phyloP scores from a whole-genome alignment of 1,139 yeast species.

The Arxiozyma slooffiae region DNA sequence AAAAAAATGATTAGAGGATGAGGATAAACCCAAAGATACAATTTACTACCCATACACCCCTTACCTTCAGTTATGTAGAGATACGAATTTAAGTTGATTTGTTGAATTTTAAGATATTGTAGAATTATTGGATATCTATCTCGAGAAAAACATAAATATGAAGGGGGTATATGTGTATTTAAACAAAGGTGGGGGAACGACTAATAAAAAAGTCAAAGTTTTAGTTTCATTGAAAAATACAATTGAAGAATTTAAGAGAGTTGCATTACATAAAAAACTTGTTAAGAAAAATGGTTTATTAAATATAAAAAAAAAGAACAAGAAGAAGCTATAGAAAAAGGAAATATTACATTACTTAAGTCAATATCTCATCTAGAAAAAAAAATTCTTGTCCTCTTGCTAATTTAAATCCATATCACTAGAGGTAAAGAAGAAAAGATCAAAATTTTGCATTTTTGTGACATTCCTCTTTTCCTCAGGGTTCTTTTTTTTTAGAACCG shows the following conservation, averaged over 20 bases:
- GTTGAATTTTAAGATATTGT: conserved; percentile 40
- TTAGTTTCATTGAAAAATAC: neutral
- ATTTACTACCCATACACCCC: conserved; percentile 43
- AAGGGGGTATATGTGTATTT: neutral
- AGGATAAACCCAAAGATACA: conserved; percentile 38
- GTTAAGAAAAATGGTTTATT: too few species aligned
- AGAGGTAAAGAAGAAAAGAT: neutral
- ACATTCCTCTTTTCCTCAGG: too few species aligned
- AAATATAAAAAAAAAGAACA: neutral
- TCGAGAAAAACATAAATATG: neutral
- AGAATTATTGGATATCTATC: conserved; percentile 36
- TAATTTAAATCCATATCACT: too few species aligned
- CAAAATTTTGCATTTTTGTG: neutral
- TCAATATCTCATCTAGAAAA: neutral
- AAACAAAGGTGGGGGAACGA: neutral
- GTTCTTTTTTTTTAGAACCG: too few species aligned
- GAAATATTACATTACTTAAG: neutral
- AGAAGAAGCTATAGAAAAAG: neutral
- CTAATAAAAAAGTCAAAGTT: neutral
- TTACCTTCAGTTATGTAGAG: conserved; percentile 37
- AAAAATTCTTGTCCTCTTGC: neutral
- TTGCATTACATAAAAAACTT: neutral
- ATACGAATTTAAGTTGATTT: conserved; percentile 36
- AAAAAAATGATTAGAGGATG: conserved; percentile 8
- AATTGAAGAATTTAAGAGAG: neutral